Base-by-base conservation (phyloP, 768 basidiomycete genomes). In the Lactarius hatsudake region DNA sequence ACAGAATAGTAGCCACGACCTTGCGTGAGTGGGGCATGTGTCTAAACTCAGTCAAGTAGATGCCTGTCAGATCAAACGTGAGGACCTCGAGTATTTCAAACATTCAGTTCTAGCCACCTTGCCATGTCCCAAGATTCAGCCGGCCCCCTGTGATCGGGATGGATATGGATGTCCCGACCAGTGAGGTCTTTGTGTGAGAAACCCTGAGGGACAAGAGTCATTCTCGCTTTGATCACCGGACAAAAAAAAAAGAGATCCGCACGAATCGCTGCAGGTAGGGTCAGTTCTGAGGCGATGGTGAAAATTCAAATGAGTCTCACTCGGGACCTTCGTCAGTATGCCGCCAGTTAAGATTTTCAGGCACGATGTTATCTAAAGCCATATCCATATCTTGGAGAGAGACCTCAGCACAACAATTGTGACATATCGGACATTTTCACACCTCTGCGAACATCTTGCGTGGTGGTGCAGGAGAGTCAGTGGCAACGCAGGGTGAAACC, bases 321-420 rank as follows among this genome's bases (percentile, higher is more conserved):
- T 96, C 94, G 56, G 88, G 91, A 26, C 94, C 94, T 80, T 98
- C 95, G 74, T 94, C 93, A 0, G 87, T 92, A 76, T 97, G 95
- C 45, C 80, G 79, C 94, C 94, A 96, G 61, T 85, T 77, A 17
- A 96, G 79, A 17, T 75, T 81, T 74, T 97, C 94, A 0, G 95
- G 95, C 0, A 98, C 93, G 66, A 97, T 87, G 36, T 78, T 83
- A 77, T 97, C 95, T 23, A 97, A 79, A 5, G 93, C 92, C 93
- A 96, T 96, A 72, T 93, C 88, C 94, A 97, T 96, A 74, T 97
- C 95, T 91, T 67, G 66, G 1, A 17, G 51, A 40, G 18, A 28
- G 26, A 56, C 12, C 18, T 36, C 12, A 54, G 42, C 43, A 80
- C 76, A 72, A 80, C 17, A 4, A 77, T 76, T 53, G n/a, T 59